Evolutionary conservation across 1,284 basidiomycete genomes (phyloP).

Genomic region (Ceratobasidium papillatum): DNA sequence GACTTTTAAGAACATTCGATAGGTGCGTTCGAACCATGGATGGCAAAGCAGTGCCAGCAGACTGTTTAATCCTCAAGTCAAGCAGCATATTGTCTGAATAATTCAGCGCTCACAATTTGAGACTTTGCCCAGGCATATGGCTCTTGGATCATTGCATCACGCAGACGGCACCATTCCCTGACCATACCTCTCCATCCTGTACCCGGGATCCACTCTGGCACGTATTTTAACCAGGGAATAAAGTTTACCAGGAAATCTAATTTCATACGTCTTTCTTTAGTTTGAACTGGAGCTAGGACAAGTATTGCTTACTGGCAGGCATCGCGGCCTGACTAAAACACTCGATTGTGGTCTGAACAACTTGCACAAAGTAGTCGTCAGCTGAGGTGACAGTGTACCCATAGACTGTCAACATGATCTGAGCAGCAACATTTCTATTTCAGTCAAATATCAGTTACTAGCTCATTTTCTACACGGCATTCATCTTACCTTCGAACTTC

Average conservation of each 20-base stretch:
- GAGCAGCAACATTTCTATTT: constrained; percentile 24
- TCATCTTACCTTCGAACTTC: constrained; percentile 19
- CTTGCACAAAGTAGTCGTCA: constrained; percentile 8
- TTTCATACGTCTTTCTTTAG: neutral
- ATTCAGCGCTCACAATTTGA: constrained; percentile 6
- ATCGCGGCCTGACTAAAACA: neutral
- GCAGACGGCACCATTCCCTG: constrained; percentile 2
- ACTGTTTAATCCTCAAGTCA: neutral
- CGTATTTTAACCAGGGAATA: constrained; percentile 26
- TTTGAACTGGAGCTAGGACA: neutral
- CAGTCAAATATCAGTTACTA: neutral
- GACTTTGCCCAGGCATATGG: constrained; percentile 22
- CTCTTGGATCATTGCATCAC: neutral
- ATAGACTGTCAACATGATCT: constrained; percentile 25
- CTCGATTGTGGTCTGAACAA: neutral
- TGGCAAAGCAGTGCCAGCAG: neutral
- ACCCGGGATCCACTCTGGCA: constrained; percentile 40
- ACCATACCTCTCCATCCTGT: neutral
- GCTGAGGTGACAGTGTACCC: constrained; percentile 19
- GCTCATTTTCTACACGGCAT: neutral
- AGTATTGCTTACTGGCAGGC: constrained; percentile 14
- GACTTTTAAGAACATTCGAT: neutral
- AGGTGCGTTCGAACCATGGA: constrained; percentile 24
- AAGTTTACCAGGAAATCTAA: constrained; percentile 35
- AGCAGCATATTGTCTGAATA: too few relatives aligned